phyloP scores from a whole-genome alignment of 1,284 basidiomycete genomes.

The Microbotryum violaceum region DNA sequence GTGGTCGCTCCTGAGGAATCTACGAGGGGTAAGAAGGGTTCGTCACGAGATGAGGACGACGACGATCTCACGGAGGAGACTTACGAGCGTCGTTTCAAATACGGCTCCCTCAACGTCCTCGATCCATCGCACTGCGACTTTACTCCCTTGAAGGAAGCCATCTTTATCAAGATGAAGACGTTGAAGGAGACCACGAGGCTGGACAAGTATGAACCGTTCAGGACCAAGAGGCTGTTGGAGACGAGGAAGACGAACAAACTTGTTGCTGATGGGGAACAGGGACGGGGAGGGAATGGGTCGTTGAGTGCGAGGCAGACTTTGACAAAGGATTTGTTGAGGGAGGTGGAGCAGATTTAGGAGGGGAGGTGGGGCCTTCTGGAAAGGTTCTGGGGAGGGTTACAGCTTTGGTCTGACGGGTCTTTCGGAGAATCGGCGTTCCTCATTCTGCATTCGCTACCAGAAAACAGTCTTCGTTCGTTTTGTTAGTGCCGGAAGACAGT shows the following conservation, averaged over 20 bases:
- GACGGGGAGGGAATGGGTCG: too few relatives aligned
- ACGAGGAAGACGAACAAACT: not conserved
- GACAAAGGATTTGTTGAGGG: too few relatives aligned
- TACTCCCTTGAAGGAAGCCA: slow-evolving; percentile 64
- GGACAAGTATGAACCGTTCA: slow-evolving; percentile 6
- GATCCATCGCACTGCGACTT: slow-evolving; percentile 74
- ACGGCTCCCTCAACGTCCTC: slow-evolving; percentile 74
- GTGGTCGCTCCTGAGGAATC: slow-evolving; percentile 61
- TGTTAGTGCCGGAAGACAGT: too few relatives aligned
- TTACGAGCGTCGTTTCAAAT: slow-evolving; percentile 65
- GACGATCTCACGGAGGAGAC: slow-evolving; percentile 50
- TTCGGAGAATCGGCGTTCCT: too few relatives aligned
- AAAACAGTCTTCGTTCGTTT: too few relatives aligned
- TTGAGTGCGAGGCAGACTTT: too few relatives aligned
- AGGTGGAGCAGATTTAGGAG: too few relatives aligned
- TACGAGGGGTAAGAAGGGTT: not conserved
- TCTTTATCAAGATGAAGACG: slow-evolving; percentile 53
- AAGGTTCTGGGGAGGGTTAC: too few relatives aligned
- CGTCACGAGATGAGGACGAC: slow-evolving; percentile 50
- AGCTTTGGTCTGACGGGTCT: too few relatives aligned
- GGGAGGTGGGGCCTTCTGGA: too few relatives aligned
- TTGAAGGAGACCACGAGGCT: slow-evolving; percentile 1
- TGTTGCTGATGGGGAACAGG: too few relatives aligned
- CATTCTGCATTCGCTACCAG: too few relatives aligned
- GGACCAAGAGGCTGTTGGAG: not conserved